These are phyloP conservation scores for Metarhizium brunneum DNA, from an alignment of 2,329 filamentous ascomycete species.

Conservation along the genomic window DNA sequence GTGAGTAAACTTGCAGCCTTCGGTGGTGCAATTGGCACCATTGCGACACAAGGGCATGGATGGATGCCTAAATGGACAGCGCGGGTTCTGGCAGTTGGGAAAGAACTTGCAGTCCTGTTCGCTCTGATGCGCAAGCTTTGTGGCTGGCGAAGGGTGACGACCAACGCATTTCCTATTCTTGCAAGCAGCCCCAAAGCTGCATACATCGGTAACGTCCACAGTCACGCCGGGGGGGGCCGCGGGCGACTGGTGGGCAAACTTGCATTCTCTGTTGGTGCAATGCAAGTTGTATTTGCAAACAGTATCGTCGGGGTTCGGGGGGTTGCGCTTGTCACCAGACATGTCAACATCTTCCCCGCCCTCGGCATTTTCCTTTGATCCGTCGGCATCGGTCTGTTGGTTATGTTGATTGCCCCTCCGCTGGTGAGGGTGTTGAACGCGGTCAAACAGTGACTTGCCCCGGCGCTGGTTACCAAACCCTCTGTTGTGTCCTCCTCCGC, in stretches of 20 bases:
- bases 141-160: conserved; percentile 84
- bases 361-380: conserved; percentile 22
- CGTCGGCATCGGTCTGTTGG: conserved; percentile 23
- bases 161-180: conserved; percentile 92
- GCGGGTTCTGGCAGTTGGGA: conserved; percentile 80
- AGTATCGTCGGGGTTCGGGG: conserved; percentile 50
- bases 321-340: conserved; percentile 42
- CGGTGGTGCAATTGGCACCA: conserved; percentile 73
- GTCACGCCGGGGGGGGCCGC: conserved; percentile 69
- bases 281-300: conserved; percentile 84
- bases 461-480: conserved; percentile 25
- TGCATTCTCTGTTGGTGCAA: conserved; percentile 84
- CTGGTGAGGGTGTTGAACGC: conserved; percentile 47
- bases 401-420: conserved; percentile 34
- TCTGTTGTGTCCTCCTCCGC: conserved; percentile 31
- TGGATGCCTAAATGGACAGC: conserved; percentile 85
- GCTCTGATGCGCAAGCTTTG: conserved; percentile 66
- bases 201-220: conserved; percentile 72
- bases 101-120: conserved; percentile 87
- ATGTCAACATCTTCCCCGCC: conserved; percentile 57
- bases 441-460: conserved; percentile 63
- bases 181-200: conserved; percentile 81
- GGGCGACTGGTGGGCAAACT: conserved; percentile 89
- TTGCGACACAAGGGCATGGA: conserved; percentile 82
- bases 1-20: conserved; percentile 86